These are phyloP conservation scores for Ceratocystis huliohia DNA, from an alignment of 2,329 filamentous ascomycete species.

Conservation along the genomic window DNA sequence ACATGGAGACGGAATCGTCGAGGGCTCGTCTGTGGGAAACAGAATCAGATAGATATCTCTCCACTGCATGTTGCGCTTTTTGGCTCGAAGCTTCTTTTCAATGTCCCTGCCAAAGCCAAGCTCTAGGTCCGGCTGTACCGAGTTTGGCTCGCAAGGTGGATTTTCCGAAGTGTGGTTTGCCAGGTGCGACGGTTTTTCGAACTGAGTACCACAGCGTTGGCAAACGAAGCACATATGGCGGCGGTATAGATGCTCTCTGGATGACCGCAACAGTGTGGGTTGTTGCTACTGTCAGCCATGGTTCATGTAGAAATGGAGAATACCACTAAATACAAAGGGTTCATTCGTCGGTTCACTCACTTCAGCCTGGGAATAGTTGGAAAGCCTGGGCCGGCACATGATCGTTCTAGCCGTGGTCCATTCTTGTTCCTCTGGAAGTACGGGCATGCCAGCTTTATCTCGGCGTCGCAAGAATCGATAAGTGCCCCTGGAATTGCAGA, in stretches of 20 bases:
- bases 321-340: neutral
- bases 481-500: neutral
- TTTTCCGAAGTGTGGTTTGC: neutral
- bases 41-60: slow-evolving; percentile 17
- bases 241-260: slow-evolving; percentile 20
- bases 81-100: slow-evolving; percentile 16
- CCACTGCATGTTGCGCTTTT: slow-evolving; percentile 19
- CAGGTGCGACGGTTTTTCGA: slow-evolving; percentile 10
- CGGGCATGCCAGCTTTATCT: slow-evolving; percentile 18
- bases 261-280: neutral
- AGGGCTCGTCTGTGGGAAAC: slow-evolving; percentile 12
- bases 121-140: neutral
- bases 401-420: slow-evolving; percentile 15
- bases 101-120: slow-evolving; percentile 15
- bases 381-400: slow-evolving; percentile 18
- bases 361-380: slow-evolving; percentile 19
- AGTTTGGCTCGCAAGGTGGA: neutral
- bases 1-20: slow-evolving; percentile 17
- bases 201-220: slow-evolving; percentile 8
- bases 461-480: slow-evolving; percentile 3
- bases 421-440: slow-evolving; percentile 18
- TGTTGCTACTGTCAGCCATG: neutral
- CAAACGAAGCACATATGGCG: slow-evolving; percentile 17
- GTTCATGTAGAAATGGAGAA: neutral
- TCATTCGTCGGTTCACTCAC: slow-evolving; percentile 1